Evolutionary conservation across 768 basidiomycete species (phyloP).

Genomic region (Candolleomyces eurysporus): DNA sequence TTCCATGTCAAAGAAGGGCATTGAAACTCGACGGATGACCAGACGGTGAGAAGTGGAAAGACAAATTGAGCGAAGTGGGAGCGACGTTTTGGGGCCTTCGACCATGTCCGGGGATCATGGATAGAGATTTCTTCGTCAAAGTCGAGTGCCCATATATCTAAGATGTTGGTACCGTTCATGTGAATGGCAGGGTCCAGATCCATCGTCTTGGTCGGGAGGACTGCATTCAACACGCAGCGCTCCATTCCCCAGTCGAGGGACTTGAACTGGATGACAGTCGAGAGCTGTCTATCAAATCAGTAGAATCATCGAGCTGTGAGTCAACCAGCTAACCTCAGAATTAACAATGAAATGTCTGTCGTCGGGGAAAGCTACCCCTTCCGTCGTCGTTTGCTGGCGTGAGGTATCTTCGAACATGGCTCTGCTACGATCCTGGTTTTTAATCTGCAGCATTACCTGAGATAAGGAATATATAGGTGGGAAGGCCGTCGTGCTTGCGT

Average conservation of each 20-base stretch:
- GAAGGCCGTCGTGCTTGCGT: not conserved
- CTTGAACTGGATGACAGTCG: conserved; percentile 12
- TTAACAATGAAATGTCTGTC: conserved; percentile 10
- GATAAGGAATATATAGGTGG: conserved; percentile 4
- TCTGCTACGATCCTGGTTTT: not conserved
- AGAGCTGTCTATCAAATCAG: conserved; percentile 1
- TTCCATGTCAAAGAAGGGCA: conserved; percentile 9
- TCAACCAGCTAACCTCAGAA: not conserved
- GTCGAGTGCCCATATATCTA: conserved; percentile 12
- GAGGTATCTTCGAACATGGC: conserved; percentile 1
- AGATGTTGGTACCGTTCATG: not conserved
- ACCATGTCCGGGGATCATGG: conserved; percentile 3
- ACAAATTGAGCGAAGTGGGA: conserved; percentile 7
- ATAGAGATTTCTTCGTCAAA: conserved; percentile 2
- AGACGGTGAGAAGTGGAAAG: not conserved
- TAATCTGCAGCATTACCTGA: conserved; percentile 3
- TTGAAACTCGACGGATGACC: conserved; percentile 3
- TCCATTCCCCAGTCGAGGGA: conserved; percentile 13
- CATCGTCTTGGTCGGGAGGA: not conserved
- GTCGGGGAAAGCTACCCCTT: conserved; percentile 6
- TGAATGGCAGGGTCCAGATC: conserved; percentile 7
- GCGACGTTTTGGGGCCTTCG: conserved; percentile 5
- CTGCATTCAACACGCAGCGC: conserved; percentile 10
- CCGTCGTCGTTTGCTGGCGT: not conserved
- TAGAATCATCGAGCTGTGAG: not conserved